Percentiles rank a stretch among this genome's conserved stretches.
phyloP scores from a whole-genome alignment of 805 yeast genomes.

The Cyberlindnera euphorbiiphila region DNA sequence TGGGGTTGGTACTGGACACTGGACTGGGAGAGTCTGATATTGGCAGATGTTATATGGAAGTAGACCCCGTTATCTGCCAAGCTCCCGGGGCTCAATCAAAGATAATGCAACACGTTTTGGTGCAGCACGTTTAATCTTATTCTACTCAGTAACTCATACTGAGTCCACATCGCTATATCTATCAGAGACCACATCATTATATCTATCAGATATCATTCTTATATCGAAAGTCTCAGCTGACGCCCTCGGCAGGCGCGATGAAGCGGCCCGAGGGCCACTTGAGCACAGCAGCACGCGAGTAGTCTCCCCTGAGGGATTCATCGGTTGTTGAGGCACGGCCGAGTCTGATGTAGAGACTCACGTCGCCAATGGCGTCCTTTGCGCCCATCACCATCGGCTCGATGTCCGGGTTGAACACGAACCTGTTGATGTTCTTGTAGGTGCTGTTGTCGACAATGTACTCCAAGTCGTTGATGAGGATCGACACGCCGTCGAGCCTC shows the following conservation, averaged over 20 bases:
- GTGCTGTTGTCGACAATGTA: conserved; percentile 54
- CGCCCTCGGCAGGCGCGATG: conserved; percentile 47
- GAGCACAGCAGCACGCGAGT: conserved; percentile 57
- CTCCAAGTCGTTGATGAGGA: conserved; percentile 78
- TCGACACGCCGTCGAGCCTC: conserved; percentile 44
- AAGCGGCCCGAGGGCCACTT: conserved; percentile 60
- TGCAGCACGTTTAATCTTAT: too few species aligned
- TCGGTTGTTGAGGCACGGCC: conserved; percentile 40
- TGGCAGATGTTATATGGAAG: too few species aligned
- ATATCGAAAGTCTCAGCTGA: conserved; percentile 34
- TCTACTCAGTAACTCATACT: too few species aligned
- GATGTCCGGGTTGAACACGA: conserved; percentile 33
- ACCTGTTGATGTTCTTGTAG: conserved; percentile 38
- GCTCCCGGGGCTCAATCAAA: too few species aligned
- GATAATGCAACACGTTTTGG: too few species aligned
- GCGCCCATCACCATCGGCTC: conserved; percentile 23
- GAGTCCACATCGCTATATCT: too few species aligned
- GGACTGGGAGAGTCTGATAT: too few species aligned
- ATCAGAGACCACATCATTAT: too few species aligned
- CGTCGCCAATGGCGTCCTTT: conserved; percentile 31
- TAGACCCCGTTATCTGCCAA: too few species aligned
- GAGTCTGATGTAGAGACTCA: conserved; percentile 50
- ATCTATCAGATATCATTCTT: too few species aligned
- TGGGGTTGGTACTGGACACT: too few species aligned
- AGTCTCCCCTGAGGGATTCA: conserved; percentile 48